Evolutionary conservation across 352 stramenopile species (phyloP).

Genomic region (Globisporangium nodosum): DNA sequence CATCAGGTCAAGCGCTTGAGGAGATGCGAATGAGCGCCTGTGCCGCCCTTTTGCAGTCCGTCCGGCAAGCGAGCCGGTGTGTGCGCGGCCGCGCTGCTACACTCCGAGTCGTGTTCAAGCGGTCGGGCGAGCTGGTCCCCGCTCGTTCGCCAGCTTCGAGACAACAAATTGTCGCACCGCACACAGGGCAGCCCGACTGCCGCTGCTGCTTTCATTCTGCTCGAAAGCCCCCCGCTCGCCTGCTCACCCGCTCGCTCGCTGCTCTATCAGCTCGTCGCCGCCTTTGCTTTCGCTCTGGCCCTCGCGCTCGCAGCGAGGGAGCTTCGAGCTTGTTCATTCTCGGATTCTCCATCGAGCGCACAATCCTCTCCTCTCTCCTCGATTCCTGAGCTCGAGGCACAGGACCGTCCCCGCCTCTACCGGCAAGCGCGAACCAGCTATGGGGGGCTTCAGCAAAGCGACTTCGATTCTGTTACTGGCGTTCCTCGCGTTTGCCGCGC

Average conservation of each 20-base stretch:
- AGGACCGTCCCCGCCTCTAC: neutral
- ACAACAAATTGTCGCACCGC: neutral
- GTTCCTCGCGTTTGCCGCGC: conserved; percentile 8
- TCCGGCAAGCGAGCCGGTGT: neutral
- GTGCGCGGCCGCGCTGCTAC: neutral
- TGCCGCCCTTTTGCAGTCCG: neutral
- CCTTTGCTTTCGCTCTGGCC: neutral
- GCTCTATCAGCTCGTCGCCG: neutral
- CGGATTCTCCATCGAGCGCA: neutral
- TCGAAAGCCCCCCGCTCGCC: neutral
- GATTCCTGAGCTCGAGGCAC: neutral
- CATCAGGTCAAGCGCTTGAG: neutral
- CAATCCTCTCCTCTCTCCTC: neutral
- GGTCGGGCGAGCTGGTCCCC: neutral
- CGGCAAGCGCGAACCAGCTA: neutral
- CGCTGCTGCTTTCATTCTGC: neutral
- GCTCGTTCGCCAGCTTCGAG: conserved; percentile 1
- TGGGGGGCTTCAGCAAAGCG: neutral
- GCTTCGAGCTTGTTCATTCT: neutral
- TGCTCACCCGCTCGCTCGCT: neutral
- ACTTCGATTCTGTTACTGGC: conserved; percentile 8
- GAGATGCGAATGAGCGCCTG: conserved; percentile 2
- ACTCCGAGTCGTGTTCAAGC: neutral
- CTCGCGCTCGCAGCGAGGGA: neutral
- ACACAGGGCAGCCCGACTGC: neutral